Conservation (phyloP, 345 rosid species). For the Sapria himalayana region DNA sequence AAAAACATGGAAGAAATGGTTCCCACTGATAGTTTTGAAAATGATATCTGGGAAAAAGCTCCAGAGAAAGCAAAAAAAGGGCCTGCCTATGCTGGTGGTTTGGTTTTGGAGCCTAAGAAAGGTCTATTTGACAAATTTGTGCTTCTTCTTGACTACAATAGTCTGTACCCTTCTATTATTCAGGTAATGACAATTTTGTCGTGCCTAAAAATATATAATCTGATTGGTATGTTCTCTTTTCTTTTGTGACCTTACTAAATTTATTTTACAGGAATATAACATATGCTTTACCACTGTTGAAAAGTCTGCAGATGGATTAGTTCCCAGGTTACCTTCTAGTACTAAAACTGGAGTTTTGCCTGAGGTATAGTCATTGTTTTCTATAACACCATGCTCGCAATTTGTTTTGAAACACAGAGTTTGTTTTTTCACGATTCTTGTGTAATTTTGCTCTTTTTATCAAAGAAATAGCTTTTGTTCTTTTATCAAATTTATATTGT, state of each 20-base stretch:
- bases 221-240: not conserved
- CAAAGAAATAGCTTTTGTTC: too few species aligned
- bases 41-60: slow-evolving; percentile 21
- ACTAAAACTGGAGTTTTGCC: slow-evolving; percentile 71
- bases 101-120: slow-evolving; percentile 91
- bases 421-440: too few species aligned
- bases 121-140: slow-evolving; percentile 90
- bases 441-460: too few species aligned
- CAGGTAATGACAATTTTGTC: slow-evolving; percentile 37
- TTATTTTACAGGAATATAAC: slow-evolving; percentile 62
- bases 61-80: slow-evolving; percentile 53
- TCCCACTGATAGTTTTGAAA: slow-evolving; percentile 21
- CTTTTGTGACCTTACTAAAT: slow-evolving; percentile 4
- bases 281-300: slow-evolving; percentile 93
- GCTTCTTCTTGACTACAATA: slow-evolving; percentile 86
- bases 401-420: not conserved
- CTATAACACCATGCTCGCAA: too few species aligned
- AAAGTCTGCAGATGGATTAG: slow-evolving; percentile 52
- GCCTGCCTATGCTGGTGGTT: slow-evolving; percentile 85
- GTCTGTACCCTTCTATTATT: slow-evolving; percentile 96
- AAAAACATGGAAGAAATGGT: slow-evolving; percentile 26
- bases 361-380: slow-evolving; percentile 59
- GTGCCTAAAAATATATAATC: too few species aligned
- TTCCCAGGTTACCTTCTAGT: slow-evolving; percentile 49
- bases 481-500: too few species aligned